Conservation (phyloP, 768 basidiomycete species). For the Neoboletus subvelutipes region DNA sequence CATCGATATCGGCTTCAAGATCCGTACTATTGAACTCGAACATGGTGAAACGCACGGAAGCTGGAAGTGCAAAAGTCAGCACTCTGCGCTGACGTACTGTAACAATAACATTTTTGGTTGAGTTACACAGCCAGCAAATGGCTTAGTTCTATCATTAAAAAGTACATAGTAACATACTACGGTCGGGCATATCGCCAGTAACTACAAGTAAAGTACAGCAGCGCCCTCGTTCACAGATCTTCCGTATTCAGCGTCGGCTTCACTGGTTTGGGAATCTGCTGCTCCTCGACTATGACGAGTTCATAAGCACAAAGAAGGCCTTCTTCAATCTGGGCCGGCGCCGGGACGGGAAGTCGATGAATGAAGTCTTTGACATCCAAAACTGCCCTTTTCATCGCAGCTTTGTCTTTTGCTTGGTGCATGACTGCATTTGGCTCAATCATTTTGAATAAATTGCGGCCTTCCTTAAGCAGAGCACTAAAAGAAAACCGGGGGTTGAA, state of each 20-base stretch:
- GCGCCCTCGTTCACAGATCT: conserved; percentile 13
- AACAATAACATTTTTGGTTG: no score
- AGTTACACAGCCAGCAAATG: no score
- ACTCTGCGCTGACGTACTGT: no score
- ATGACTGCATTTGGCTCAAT: conserved; percentile 33
- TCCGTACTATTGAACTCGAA: no score
- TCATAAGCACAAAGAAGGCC: conserved; percentile 36
- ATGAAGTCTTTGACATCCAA: conserved; percentile 30
- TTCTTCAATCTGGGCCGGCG: conserved; percentile 19
- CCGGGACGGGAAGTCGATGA: conserved; percentile 20
- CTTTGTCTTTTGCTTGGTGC: conserved; percentile 26
- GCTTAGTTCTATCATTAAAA: no score
- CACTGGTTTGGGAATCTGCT: conserved; percentile 1
- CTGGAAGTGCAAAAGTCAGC: no score
- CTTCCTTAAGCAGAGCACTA: conserved; percentile 30
- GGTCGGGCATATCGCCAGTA: conserved; percentile 19
- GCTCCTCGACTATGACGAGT: conserved; percentile 30
- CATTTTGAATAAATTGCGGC: conserved; percentile 27
- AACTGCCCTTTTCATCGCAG: conserved; percentile 28
- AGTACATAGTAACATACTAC: no score
- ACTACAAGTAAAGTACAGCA: neutral
- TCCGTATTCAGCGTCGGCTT: conserved; percentile 29
- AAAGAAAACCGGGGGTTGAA: neutral
- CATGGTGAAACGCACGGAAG: no score
- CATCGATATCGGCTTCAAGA: no score